Percentiles rank a stretch among this genome's conserved stretches.
Conservation (phyloP, 495 filamentous ascomycete species). For the Trichoderma reesei region DNA sequence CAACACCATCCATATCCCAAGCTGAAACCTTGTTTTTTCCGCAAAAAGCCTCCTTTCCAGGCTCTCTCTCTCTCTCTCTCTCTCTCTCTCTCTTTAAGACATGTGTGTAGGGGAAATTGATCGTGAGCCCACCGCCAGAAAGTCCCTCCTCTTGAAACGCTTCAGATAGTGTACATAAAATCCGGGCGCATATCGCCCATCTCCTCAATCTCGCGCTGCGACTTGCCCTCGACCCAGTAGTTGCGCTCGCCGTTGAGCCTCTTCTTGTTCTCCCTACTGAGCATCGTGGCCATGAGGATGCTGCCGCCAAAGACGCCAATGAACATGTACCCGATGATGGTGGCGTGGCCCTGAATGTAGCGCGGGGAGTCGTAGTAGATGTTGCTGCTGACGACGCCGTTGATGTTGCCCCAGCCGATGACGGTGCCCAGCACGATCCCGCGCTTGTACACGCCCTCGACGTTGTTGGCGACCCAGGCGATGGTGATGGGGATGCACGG, state of each 20-base stretch:
- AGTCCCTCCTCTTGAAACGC: background rate
- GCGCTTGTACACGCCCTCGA: constrained; percentile 86
- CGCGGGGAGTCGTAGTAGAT: constrained; percentile 43
- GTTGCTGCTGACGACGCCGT: constrained; percentile 74
- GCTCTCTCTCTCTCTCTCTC: no score
- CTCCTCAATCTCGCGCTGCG: constrained; percentile 45
- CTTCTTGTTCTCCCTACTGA: constrained; percentile 55
- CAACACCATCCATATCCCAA: no score
- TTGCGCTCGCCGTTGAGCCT: constrained; percentile 57
- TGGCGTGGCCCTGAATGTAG: constrained; percentile 36
- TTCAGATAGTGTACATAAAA: constrained; percentile 64
- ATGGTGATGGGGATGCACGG: constrained; percentile 89
- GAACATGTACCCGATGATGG: constrained; percentile 41
- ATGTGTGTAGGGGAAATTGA: no score
- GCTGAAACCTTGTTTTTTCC: no score
- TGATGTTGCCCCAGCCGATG: constrained; percentile 89
- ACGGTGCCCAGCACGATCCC: constrained; percentile 80
- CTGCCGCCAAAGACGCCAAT: constrained; percentile 42
- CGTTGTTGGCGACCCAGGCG: constrained; percentile 81
- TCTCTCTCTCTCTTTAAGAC: no score
- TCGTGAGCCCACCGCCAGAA: no score
- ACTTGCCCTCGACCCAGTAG: constrained; percentile 51
- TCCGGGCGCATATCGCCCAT: constrained; percentile 68
- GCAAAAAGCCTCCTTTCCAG: no score
- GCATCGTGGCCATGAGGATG: constrained; percentile 53